Conservation (phyloP, 129 eudicot genomes). For the Helianthus annuus region DNA sequence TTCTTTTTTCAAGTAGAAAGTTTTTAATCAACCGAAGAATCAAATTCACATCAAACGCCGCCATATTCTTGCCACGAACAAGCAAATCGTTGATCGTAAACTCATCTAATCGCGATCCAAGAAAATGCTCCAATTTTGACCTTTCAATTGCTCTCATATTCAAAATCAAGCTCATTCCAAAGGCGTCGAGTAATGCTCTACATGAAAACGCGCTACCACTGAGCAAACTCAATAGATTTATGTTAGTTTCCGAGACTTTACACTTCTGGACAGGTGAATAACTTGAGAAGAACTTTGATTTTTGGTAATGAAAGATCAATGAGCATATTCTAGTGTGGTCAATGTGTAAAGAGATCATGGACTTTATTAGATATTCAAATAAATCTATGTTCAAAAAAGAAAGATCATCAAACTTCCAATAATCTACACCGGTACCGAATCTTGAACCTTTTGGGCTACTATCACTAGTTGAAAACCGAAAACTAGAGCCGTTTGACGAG, state of each 20-base stretch:
- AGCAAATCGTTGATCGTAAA: conserved; percentile 57
- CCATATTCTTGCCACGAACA: conserved; percentile 35
- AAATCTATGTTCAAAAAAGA: conserved; percentile 30
- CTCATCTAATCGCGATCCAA: conserved; percentile 57
- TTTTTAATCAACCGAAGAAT: conserved; percentile 42
- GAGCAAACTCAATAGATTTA: conserved; percentile 44
- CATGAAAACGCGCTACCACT: conserved; percentile 34
- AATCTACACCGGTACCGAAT: conserved; percentile 13
- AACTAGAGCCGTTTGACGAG: conserved; percentile 42
- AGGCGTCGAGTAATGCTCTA: conserved; percentile 38
- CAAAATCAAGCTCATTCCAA: conserved; percentile 42
- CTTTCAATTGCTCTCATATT: conserved; percentile 26
- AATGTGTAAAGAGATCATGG: conserved; percentile 44
- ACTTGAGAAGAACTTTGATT: conserved; percentile 24
- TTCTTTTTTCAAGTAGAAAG: conserved; percentile 30
- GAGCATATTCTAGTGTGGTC: conserved; percentile 47
- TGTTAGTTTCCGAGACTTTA: conserved; percentile 36
- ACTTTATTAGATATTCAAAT: conserved; percentile 37
- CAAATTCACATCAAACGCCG: conserved; percentile 51
- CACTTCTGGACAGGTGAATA: conserved; percentile 34
- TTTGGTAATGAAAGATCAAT: conserved; percentile 54
- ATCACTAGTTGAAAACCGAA: conserved; percentile 44
- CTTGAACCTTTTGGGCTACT: conserved; percentile 33
- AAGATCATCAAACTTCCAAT: conserved; percentile 62
- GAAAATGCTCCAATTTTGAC: conserved; percentile 36